Evolutionary conservation across 257 asterid genomes (phyloP).

Genomic region (Lycium barbarum): DNA sequence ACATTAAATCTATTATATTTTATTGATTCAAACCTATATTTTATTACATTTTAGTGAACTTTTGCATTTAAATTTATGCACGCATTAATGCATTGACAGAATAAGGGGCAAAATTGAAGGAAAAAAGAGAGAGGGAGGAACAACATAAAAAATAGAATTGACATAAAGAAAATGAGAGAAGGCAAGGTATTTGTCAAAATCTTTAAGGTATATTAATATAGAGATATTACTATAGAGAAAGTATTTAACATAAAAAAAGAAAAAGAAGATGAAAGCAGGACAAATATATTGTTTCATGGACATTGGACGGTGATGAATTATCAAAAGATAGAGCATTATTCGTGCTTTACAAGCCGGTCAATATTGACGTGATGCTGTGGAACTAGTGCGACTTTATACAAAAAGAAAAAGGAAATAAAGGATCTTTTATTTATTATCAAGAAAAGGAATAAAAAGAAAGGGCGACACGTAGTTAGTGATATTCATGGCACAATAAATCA

Average conservation of each 20-base stretch:
- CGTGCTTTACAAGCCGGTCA: conserved; percentile 14
- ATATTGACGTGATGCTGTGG: not conserved
- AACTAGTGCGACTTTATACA: not conserved
- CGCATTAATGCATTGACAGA: not conserved
- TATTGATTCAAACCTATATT: not conserved
- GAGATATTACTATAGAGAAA: too few relatives aligned
- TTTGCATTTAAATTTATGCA: not conserved
- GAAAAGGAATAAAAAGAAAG: not conserved
- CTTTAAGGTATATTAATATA: not conserved
- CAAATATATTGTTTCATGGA: not conserved
- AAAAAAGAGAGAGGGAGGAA: not conserved
- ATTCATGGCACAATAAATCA: not conserved
- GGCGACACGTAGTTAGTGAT: not conserved
- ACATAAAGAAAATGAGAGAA: not conserved
- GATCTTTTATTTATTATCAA: not conserved
- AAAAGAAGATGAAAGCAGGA: not conserved
- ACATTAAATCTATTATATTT: not conserved
- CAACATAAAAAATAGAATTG: not conserved
- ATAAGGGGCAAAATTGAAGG: not conserved
- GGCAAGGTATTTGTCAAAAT: not conserved
- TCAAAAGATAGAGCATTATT: conserved; percentile 26
- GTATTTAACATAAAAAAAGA: not conserved
- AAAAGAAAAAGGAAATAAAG: not conserved
- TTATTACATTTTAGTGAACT: not conserved
- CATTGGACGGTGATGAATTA: conserved; percentile 3